Conservation (phyloP, 2,329 filamentous ascomycete species). For the Epichloe gansuensis region DNA sequence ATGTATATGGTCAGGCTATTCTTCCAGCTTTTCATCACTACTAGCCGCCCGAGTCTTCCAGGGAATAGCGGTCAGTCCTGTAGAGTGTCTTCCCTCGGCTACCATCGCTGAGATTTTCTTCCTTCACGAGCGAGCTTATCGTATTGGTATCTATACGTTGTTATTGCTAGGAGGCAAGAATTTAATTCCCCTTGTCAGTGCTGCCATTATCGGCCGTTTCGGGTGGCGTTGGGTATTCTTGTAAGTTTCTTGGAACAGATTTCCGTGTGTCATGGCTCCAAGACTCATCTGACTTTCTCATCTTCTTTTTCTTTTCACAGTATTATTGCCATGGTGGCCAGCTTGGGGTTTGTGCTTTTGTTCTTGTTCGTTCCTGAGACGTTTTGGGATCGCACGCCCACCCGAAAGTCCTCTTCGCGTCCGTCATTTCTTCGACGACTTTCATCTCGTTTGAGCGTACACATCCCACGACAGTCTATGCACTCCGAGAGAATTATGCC, state of each 20-base stretch:
- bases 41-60: conserved; percentile 75
- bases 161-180: conserved; percentile 87
- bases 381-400: conserved; percentile 81
- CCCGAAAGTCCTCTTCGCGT: conserved; percentile 25
- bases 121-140: conserved; percentile 82
- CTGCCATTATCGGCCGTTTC: conserved; percentile 63
- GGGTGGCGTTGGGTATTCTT: conserved; percentile 90
- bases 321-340: conserved; percentile 73
- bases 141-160: conserved; percentile 85
- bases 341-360: conserved; percentile 53
- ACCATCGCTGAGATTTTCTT: conserved; percentile 97
- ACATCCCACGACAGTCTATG: not conserved
- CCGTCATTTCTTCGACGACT: conserved; percentile 34
- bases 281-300: conserved; percentile 7
- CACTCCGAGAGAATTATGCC: conserved; percentile 1
- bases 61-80: conserved; percentile 75
- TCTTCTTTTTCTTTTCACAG: conserved; percentile 24
- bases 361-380: conserved; percentile 92
- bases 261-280: not conserved
- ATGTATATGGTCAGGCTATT: conserved; percentile 75
- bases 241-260: conserved; percentile 28
- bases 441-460: conserved; percentile 27
- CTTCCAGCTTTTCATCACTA: conserved; percentile 67
- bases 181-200: conserved; percentile 73
- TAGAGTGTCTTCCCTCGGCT: conserved; percentile 84